Base-by-base conservation (phyloP, 345 rosid species). In the Euclidium syriacum region DNA sequence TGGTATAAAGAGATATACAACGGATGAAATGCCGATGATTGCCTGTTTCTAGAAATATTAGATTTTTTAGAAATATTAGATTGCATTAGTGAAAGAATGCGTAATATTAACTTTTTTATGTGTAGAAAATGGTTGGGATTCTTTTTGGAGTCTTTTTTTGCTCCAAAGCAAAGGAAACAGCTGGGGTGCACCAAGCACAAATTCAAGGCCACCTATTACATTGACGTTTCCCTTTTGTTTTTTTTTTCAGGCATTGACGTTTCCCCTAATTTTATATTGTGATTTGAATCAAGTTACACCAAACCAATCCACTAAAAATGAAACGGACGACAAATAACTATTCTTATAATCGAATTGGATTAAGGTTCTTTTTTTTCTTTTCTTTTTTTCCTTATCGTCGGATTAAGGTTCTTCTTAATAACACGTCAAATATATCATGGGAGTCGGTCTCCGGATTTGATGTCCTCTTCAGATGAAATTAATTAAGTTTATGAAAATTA, bases 91-190 rank as follows among this genome's bases (percentile, higher is more conserved):
- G 14, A 52, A n/a, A 48, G 51, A 38, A 48, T 40, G 52, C 41
- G 58, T 57, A 48, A 38, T 57, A 9, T 7, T 5, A 47, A 9
- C 2, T 30, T 38, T 11, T 26, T 12, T 22, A 27, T 23, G 24
- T 58, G 26, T 49, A 26, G 15, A 12, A 38, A 57, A 35, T 40
- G 29, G 43, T 58, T 58, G 43, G 38, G 44, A 52, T 25, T 52
- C 32, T 59, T 23, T 33, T n/a, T n/a, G n/a, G n/a, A n/a, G n/a
- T n/a, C n/a, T n/a, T n/a, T n/a, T n/a, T n/a, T 69, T 69, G 56
- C 73, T 69, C 68, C 34, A 69, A 69, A 70, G 68, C 74, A 14
- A 70, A 69, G 68, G 34, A 44, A 52, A 43, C 56, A 69, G 62
- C 62, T 61, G 68, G 68, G 61, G 2, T 52, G 42, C 62, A 69